Conservation (phyloP, 345 rosid species). For the Gossypium australe region DNA sequence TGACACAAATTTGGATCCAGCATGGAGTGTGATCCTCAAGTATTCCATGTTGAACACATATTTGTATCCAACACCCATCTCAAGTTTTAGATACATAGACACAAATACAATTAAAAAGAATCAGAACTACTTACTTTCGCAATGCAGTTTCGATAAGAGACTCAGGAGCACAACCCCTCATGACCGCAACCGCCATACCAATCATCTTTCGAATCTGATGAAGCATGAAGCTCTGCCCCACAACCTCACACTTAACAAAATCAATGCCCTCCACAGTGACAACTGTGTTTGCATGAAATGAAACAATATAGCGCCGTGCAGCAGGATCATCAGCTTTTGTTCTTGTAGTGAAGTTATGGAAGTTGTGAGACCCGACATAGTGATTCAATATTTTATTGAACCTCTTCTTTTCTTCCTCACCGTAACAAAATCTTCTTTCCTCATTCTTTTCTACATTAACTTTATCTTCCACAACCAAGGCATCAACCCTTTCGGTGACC, state of each 20-base stretch:
- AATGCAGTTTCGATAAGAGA: constrained; percentile 60
- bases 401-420: constrained; percentile 69
- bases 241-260: constrained; percentile 89
- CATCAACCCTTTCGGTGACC: constrained; percentile 11
- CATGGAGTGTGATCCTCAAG: neutral
- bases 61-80: neutral
- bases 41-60: neutral
- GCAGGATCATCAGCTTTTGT: constrained; percentile 85
- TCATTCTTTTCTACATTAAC: constrained; percentile 22
- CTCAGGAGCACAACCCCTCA: constrained; percentile 80
- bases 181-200: constrained; percentile 80
- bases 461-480: neutral
- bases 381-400: constrained; percentile 64
- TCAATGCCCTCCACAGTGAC: constrained; percentile 68
- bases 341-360: constrained; percentile 91
- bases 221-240: constrained; percentile 99
- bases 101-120: neutral
- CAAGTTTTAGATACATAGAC: neutral
- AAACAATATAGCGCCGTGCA: constrained; percentile 63
- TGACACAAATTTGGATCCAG: neutral
- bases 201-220: constrained; percentile 95
- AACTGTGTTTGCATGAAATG: constrained; percentile 51
- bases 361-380: constrained; percentile 88
- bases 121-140: constrained; percentile 44
- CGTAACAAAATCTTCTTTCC: constrained; percentile 45